These are phyloP conservation scores for Petunia secreta DNA, from an alignment of 257 asterid genomes.

Conservation along the genomic window DNA sequence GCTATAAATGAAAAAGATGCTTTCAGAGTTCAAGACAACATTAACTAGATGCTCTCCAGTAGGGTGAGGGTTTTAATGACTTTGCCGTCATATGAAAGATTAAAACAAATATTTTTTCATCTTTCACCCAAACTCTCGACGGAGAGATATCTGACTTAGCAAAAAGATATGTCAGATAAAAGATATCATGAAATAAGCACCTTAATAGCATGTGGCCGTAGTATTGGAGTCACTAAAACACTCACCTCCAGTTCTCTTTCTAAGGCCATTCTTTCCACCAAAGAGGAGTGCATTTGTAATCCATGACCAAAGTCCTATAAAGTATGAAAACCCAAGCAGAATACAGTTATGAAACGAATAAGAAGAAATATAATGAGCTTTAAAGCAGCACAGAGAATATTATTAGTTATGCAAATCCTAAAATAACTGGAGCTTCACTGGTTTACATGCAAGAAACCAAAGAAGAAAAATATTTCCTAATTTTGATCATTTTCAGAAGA, in stretches of 20 bases:
- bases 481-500: not conserved
- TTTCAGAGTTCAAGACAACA: not conserved
- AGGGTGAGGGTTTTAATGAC: not conserved
- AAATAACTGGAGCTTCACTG: conserved; percentile 1
- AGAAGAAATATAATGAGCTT: not conserved
- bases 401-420: not conserved
- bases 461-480: conserved; percentile 16
- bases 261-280: conserved; percentile 66
- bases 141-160: not conserved
- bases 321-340: conserved; percentile 29
- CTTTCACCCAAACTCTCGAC: not conserved
- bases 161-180: not conserved
- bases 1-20: no score
- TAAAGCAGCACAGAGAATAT: not conserved
- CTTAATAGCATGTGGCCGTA: conserved; percentile 7
- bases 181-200: not conserved
- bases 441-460: conserved; percentile 5
- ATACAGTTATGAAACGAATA: conserved; percentile 19
- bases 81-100: not conserved
- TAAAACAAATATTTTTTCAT: not conserved
- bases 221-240: not conserved
- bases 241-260: conserved; percentile 81
- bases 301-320: conserved; percentile 54
- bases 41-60: conserved; percentile 6
- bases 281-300: conserved; percentile 82